Conservation (phyloP, 345 rosid genomes). For the Balakata baccata region DNA sequence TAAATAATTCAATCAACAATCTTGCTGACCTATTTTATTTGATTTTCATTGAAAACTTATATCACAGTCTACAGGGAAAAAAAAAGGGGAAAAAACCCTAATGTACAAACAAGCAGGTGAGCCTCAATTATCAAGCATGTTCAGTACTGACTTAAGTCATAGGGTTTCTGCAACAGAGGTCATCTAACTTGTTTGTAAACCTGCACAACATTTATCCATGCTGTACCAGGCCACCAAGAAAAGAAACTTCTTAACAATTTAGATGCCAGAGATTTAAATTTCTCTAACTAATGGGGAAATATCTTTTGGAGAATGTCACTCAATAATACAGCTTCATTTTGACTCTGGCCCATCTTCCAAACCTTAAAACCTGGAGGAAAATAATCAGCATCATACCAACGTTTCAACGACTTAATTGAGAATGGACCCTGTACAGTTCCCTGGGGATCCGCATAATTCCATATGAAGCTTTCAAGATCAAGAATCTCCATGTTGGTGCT, state of each 20-base stretch:
- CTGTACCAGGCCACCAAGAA: neutral
- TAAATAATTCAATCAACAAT: no score
- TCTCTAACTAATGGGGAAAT: constrained; percentile 9
- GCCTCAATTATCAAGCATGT: neutral
- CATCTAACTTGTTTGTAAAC: neutral
- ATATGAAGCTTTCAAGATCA: constrained; percentile 30
- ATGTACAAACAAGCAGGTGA: no score
- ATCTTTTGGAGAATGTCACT: constrained; percentile 28
- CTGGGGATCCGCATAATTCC: constrained; percentile 68
- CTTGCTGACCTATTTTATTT: no score
- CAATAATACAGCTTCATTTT: constrained; percentile 42
- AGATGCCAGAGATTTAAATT: neutral
- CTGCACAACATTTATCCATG: neutral
- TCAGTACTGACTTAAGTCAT: neutral
- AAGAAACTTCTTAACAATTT: neutral
- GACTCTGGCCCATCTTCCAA: constrained; percentile 58
- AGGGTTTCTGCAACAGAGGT: neutral
- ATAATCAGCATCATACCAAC: constrained; percentile 50
- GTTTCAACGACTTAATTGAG: constrained; percentile 48
- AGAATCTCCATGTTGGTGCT: constrained; percentile 9
- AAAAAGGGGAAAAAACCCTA: no score
- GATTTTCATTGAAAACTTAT: no score
- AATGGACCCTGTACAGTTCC: constrained; percentile 68
- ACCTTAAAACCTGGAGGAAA: constrained; percentile 59
- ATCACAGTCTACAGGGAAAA: no score